Conservation (phyloP, 192 early-diverging fungal species). For the Umbelopsis vinacea region DNA sequence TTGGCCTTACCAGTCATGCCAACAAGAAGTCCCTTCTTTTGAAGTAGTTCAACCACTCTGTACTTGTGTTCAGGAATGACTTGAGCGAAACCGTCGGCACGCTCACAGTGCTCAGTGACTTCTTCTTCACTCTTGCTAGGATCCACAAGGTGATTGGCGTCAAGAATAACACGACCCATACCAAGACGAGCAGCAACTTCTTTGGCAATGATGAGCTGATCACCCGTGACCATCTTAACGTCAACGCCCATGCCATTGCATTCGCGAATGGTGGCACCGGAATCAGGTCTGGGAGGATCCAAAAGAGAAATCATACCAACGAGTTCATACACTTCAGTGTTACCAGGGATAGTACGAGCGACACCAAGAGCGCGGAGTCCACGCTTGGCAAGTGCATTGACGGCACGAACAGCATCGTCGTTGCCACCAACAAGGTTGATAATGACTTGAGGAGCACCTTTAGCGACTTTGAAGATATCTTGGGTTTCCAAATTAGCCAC, state of each 20-base stretch:
- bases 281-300: conserved; percentile 90
- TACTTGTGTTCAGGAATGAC: conserved; percentile 99
- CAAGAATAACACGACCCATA: conserved; percentile 90
- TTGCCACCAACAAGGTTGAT: conserved; percentile 71
- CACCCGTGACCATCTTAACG: conserved; percentile 98
- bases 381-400: conserved; percentile 74
- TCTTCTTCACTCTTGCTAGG: conserved; percentile 77
- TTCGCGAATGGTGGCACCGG: conserved; percentile 81
- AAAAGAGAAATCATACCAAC: conserved; percentile 92
- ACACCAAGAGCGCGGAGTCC: conserved; percentile 94
- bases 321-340: conserved; percentile 71
- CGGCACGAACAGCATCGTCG: conserved; percentile 72
- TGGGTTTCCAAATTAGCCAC: conserved; percentile 79
- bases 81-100: conserved; percentile 95
- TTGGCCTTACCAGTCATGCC: conserved; percentile 99
- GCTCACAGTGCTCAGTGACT: conserved; percentile 80
- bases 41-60: conserved; percentile 93
- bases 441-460: conserved; percentile 90
- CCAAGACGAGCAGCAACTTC: conserved; percentile 90
- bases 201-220: conserved; percentile 94
- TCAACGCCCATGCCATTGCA: conserved; percentile 87
- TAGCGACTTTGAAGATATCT: conserved; percentile 77
- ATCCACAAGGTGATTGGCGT: conserved; percentile 85
- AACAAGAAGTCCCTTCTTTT: conserved; percentile 82
- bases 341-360: conserved; percentile 73